These are phyloP conservation scores for Spiromastix sp. DNA, from an alignment of 2,329 filamentous ascomycete genomes.

Conservation along the genomic window DNA sequence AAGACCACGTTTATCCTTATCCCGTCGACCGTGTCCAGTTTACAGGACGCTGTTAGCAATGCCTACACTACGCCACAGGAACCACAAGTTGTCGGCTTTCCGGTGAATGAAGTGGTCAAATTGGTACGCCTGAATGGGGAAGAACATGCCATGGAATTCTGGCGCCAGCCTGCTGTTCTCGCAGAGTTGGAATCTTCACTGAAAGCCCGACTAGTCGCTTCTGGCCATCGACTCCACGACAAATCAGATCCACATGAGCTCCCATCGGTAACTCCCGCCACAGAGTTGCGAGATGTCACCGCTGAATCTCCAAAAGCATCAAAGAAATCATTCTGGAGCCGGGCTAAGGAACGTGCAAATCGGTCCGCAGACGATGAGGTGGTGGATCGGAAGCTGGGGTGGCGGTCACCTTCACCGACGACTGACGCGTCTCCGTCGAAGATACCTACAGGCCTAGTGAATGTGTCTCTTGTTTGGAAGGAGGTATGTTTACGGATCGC, in stretches of 20 bases:
- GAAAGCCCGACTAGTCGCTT: constrained; percentile 17
- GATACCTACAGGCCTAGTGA: constrained; percentile 17
- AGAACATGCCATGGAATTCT: constrained; percentile 34
- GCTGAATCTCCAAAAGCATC: neutral
- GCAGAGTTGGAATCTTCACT: constrained; percentile 28
- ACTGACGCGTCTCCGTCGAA: constrained; percentile 6
- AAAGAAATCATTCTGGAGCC: constrained; percentile 14
- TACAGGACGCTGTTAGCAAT: constrained; percentile 14
- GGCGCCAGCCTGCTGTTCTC: constrained; percentile 31
- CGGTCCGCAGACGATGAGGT: constrained; percentile 11
- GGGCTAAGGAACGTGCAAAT: constrained; percentile 6
- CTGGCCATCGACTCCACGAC: constrained; percentile 14
- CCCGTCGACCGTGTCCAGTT: constrained; percentile 30
- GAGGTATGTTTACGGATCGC: constrained; percentile 33
- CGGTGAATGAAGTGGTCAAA: constrained; percentile 28
- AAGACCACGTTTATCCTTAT: constrained; percentile 36
- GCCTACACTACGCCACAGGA: constrained; percentile 12
- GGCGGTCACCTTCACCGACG: constrained; percentile 15
- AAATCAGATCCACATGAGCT: constrained; percentile 5
- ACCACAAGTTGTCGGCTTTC: constrained; percentile 29
- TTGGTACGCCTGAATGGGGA: constrained; percentile 30
- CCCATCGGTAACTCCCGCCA: neutral
- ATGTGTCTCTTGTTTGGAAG: constrained; percentile 24
- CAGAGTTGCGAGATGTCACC: neutral
- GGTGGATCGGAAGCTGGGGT: constrained; percentile 21